Evolutionary conservation across 306 rosid species (phyloP).

Genomic region (Ormosia emarginata): DNA sequence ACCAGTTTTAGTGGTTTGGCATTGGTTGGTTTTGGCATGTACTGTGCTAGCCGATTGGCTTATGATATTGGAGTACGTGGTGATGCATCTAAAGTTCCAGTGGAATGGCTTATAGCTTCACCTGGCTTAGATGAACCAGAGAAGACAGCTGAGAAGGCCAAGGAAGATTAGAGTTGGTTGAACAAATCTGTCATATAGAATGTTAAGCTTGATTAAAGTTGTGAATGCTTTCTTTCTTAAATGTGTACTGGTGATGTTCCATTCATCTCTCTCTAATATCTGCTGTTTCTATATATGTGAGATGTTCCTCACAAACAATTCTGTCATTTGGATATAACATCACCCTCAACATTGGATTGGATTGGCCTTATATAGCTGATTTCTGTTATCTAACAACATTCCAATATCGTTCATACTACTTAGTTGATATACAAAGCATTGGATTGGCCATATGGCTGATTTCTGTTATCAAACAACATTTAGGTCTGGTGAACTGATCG

Average conservation of each 20-base stretch:
- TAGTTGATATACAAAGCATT: neutral
- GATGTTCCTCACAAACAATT: constrained; percentile 3
- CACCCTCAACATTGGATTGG: neutral
- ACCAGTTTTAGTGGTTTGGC: constrained; percentile 54
- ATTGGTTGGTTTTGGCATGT: constrained; percentile 45
- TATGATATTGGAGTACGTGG: constrained; percentile 73
- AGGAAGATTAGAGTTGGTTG: constrained; percentile 30
- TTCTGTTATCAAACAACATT: neutral
- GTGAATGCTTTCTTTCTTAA: neutral
- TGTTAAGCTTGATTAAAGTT: neutral
- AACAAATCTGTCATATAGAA: neutral
- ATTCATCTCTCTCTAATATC: neutral
- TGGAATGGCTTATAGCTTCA: constrained; percentile 49
- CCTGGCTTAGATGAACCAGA: constrained; percentile 23
- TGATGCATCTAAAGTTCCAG: constrained; percentile 61
- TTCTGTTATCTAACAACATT: too few species aligned
- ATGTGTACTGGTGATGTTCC: neutral
- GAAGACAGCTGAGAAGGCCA: constrained; percentile 22
- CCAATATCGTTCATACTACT: neutral
- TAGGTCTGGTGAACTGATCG: neutral
- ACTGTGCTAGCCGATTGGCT: constrained; percentile 49
- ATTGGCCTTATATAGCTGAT: too few species aligned
- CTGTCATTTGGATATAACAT: neutral
- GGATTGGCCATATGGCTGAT: neutral
- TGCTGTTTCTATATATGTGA: neutral